Conservation (phyloP, 805 yeast species). For the Saccharomyces mikatae region DNA sequence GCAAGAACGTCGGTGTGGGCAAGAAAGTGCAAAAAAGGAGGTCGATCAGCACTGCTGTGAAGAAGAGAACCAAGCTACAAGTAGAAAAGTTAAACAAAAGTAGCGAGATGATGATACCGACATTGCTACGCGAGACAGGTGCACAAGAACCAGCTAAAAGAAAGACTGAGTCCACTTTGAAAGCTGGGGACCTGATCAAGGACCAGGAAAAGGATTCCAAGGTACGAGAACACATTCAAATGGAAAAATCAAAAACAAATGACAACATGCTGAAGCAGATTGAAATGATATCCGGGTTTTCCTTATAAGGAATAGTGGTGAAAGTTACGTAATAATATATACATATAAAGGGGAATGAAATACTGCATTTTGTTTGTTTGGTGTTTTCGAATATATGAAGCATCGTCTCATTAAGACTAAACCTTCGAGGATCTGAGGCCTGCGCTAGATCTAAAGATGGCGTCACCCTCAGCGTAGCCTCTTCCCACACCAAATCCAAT, state of each 20-base stretch:
- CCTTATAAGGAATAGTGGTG: conserved; percentile 12
- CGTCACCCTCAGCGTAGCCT: conserved; percentile 97
- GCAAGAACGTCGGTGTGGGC: neutral
- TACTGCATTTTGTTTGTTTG: neutral
- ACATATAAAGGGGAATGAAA: neutral
- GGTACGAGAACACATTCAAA: conserved; percentile 13
- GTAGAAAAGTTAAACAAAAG: conserved; percentile 20
- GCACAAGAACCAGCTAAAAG: neutral
- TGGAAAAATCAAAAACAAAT: conserved; percentile 22
- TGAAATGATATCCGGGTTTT: conserved; percentile 29
- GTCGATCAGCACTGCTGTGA: conserved; percentile 15
- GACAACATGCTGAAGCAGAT: conserved; percentile 27
- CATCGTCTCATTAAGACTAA: conserved; percentile 23
- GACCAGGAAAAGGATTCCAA: conserved; percentile 25
- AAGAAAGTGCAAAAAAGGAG: conserved; percentile 5
- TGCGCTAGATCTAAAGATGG: conserved; percentile 79
- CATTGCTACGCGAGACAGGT: conserved; percentile 4
- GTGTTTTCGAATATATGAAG: neutral
- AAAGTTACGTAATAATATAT: neutral
- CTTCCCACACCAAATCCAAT: conserved; percentile 96
- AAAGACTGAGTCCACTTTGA: conserved; percentile 5
- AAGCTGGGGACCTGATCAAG: conserved; percentile 14
- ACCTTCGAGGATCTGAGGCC: conserved; percentile 72
- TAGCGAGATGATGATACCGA: conserved; percentile 7
- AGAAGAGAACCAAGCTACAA: conserved; percentile 21